phyloP scores from a whole-genome alignment of 2,329 filamentous ascomycete genomes.

The Epichloe hybrida region DNA sequence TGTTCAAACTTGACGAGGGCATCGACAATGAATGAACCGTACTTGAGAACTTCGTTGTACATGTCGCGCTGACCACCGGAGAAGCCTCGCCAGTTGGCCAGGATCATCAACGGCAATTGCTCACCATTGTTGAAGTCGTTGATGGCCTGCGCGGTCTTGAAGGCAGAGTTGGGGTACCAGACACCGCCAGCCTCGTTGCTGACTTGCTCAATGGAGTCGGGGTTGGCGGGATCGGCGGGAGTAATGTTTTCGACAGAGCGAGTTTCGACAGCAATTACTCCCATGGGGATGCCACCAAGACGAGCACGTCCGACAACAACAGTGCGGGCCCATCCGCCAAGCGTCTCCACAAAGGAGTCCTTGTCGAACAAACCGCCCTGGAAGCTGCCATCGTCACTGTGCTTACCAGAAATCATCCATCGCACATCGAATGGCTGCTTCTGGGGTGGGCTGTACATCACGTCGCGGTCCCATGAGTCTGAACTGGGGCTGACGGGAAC shows the following conservation, averaged over 20 bases:
- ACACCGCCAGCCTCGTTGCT: constrained; percentile 93
- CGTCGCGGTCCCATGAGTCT: constrained; percentile 86
- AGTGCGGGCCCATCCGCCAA: constrained; percentile 92
- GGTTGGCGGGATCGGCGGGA: constrained; percentile 92
- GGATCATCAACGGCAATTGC: constrained; percentile 95
- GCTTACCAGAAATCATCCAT: constrained; percentile 80
- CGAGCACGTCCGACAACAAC: constrained; percentile 94
- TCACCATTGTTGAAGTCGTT: constrained; percentile 98
- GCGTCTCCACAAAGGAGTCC: constrained; percentile 90
- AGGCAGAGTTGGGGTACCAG: constrained; percentile 99
- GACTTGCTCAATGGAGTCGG: constrained; percentile 94
- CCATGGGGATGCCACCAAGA: constrained; percentile 92
- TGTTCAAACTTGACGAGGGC: constrained; percentile 97
- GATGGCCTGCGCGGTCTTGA: constrained; percentile 98
- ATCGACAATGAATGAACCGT: constrained; percentile 97
- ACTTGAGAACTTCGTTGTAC: constrained; percentile 99
- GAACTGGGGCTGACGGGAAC: constrained; percentile 80
- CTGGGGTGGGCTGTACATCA: constrained; percentile 67
- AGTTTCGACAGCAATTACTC: constrained; percentile 95
- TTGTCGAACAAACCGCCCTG: constrained; percentile 88
- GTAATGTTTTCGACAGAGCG: constrained; percentile 93
- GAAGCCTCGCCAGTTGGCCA: constrained; percentile 99
- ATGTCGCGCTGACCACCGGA: constrained; percentile 98
- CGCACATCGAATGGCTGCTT: constrained; percentile 86
- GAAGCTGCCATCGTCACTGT: constrained; percentile 58